Percentiles rank a stretch among this genome's conserved stretches.
phyloP scores from a whole-genome alignment of 768 basidiomycete genomes.

The button mushroom (Agaricus bisporus) region DNA sequence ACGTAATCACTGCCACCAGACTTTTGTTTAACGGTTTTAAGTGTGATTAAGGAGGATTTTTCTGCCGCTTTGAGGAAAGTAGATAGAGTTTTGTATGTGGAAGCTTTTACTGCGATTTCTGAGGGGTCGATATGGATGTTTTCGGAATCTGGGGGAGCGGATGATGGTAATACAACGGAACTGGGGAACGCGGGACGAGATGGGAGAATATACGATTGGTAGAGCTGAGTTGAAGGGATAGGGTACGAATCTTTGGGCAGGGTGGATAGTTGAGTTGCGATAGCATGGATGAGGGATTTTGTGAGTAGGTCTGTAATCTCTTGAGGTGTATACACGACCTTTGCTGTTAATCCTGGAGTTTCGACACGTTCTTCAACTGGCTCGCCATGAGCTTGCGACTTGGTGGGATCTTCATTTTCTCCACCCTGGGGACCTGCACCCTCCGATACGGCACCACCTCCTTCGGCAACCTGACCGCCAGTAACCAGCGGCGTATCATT shows the following conservation, averaged over 20 bases:
- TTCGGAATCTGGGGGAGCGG: constrained; percentile 18
- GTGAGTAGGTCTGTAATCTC: constrained; percentile 58
- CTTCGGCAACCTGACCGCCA: constrained; percentile 11
- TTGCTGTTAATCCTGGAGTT: not conserved
- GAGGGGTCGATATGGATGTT: constrained; percentile 28
- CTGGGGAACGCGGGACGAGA: constrained; percentile 67
- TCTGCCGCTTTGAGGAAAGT: constrained; percentile 75
- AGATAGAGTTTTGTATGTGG: constrained; percentile 73
- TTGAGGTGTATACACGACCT: constrained; percentile 24
- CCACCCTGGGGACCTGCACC: not conserved
- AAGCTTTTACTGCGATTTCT: constrained; percentile 70
- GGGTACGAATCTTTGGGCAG: constrained; percentile 58
- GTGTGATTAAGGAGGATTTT: constrained; percentile 64
- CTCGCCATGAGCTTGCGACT: constrained; percentile 3
- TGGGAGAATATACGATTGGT: constrained; percentile 72
- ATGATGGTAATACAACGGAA: constrained; percentile 25
- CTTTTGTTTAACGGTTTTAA: constrained; percentile 57
- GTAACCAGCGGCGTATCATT: constrained; percentile 22
- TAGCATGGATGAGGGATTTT: constrained; percentile 59
- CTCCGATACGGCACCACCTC: constrained; percentile 15
- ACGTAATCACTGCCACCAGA: constrained; percentile 46
- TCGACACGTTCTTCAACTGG: constrained; percentile 1
- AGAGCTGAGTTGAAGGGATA: constrained; percentile 69
- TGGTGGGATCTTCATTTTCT: not conserved
- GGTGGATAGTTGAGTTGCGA: constrained; percentile 41